Evolutionary conservation across 2,329 filamentous ascomycete species (phyloP), one percentile per base, ranked within the genome.

Genomic region (Chrysoporthe austroafricana): DNA sequence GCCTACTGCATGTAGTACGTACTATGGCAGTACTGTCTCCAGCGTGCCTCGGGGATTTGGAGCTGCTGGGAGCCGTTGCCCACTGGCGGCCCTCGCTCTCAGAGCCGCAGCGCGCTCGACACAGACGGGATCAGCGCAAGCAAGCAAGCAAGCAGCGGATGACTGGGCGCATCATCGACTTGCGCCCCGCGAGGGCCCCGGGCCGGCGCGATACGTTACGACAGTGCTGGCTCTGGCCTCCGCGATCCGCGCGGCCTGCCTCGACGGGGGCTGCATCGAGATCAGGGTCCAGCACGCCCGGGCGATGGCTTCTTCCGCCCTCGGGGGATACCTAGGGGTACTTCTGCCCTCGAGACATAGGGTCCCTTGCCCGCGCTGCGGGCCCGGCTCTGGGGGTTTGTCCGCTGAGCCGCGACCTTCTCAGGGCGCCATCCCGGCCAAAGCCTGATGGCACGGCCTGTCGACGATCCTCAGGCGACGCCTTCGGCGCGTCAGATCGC

Each of bases 391-490:
- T 64, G 56, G 34, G 63, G 54, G 26, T 26, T 62, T 52, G 32
- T 36, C 46, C 44, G 61, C 57, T 59, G 43, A 46, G 66, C 61
- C 66, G 61, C 21, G 52, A 44, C 39, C 34, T 32, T 16, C 26
- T 6, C 3, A 16, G n/a, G 18, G 54, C n/a, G 21, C 6, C 42
- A 62, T 68, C 66, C 66, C 44, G 34, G 66, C 42, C 26, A 4
- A 48, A 26, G 34, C 34, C 66, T 68, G 66, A 68, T 68, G 56
- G 63, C 58, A 50, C 54, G 57, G 56, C 43, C 66, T 65, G 63
- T 57, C 62, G 62, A 62, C 62, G 66, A 68, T 68, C 62, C 57
- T 62, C 62, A 57, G 9, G 21, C 39, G 18, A 62, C 62, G 66
- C 62, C 62, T 56, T 42, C 50, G 21, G 7, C 46, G n/a, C 46